A percentile compares a stretch with the other conserved stretches of the same genome.
Evolutionary conservation across 2,329 filamentous ascomycete species (phyloP).

Genomic region (Aureobasidium pullulans): DNA sequence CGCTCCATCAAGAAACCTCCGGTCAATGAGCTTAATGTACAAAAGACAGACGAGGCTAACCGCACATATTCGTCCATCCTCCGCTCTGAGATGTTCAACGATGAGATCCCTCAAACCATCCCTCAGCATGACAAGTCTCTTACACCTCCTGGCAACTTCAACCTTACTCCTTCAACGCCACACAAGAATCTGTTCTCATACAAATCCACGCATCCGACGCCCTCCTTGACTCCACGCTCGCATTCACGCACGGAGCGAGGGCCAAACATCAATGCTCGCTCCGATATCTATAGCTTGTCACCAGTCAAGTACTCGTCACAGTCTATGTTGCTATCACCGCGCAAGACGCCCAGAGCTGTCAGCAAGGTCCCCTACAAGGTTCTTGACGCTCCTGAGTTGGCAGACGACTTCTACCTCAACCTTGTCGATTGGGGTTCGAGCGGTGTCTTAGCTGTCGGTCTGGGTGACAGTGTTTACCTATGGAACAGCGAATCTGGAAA

Average conservation of each 20-base stretch:
- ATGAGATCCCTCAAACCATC: constrained; percentile 74
- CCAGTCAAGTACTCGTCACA: constrained; percentile 91
- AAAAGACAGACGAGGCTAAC: constrained; percentile 92
- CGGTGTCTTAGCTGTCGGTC: constrained; percentile 85
- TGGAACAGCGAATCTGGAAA: constrained; percentile 91
- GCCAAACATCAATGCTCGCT: constrained; percentile 78
- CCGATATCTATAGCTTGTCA: constrained; percentile 91
- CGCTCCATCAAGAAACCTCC: constrained; percentile 76
- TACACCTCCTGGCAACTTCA: constrained; percentile 68
- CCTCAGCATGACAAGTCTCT: constrained; percentile 52
- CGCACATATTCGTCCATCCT: constrained; percentile 82
- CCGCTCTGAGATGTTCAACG: constrained; percentile 86
- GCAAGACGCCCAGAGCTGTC: constrained; percentile 80
- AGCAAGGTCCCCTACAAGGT: constrained; percentile 98
- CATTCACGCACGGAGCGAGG: constrained; percentile 67
- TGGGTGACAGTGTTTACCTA: constrained; percentile 93
- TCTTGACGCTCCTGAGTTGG: constrained; percentile 87
- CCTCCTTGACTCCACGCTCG: constrained; percentile 65
- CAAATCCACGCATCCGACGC: constrained; percentile 69
- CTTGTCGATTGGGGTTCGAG: constrained; percentile 96
- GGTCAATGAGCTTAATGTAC: constrained; percentile 87
- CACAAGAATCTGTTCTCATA: constrained; percentile 97
- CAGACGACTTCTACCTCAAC: constrained; percentile 97
- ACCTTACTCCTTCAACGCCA: constrained; percentile 84
- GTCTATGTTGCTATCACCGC: constrained; percentile 82